These are phyloP conservation scores for Chimonanthus salicifolius DNA, from an alignment of 164 flowering plant species.

Conservation along the genomic window DNA sequence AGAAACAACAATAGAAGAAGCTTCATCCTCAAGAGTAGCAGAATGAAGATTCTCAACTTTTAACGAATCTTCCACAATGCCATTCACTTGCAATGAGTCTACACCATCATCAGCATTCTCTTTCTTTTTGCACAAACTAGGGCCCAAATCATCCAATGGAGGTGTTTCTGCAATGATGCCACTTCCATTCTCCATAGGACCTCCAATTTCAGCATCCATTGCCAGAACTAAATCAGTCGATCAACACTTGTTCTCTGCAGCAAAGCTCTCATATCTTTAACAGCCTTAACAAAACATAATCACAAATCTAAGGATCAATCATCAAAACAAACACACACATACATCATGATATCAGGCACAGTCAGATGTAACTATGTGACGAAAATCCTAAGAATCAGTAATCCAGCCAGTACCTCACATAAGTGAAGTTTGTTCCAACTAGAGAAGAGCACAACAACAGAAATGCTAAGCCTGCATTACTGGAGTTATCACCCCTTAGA, in stretches of 20 bases:
- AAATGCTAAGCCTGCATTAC: too few species aligned
- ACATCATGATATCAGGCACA: neutral
- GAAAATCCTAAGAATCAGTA: neutral
- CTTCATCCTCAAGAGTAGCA: slow-evolving; percentile 15
- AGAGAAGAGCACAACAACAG: too few species aligned
- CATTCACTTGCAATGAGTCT: slow-evolving; percentile 15
- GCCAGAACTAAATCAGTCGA: neutral
- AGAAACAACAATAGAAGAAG: slow-evolving; percentile 12
- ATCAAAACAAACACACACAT: neutral
- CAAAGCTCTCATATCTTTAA: neutral
- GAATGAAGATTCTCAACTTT: slow-evolving; percentile 18
- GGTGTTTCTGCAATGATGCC: slow-evolving; percentile 11
- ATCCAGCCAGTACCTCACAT: neutral
- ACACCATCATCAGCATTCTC: slow-evolving; percentile 17
- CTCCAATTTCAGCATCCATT: slow-evolving; percentile 47
- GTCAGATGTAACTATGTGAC: neutral
- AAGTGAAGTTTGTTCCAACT: too few species aligned
- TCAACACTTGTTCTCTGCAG: neutral
- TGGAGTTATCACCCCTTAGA: too few species aligned
- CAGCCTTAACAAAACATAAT: neutral
- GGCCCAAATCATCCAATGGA: slow-evolving; percentile 22
- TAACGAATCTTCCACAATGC: slow-evolving; percentile 16
- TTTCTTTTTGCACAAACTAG: slow-evolving; percentile 26
- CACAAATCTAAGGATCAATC: neutral
- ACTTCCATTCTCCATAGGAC: slow-evolving; percentile 27